These are phyloP conservation scores for Phaffomyces antillensis DNA, from an alignment of 805 yeast genomes.

Conservation along the genomic window DNA sequence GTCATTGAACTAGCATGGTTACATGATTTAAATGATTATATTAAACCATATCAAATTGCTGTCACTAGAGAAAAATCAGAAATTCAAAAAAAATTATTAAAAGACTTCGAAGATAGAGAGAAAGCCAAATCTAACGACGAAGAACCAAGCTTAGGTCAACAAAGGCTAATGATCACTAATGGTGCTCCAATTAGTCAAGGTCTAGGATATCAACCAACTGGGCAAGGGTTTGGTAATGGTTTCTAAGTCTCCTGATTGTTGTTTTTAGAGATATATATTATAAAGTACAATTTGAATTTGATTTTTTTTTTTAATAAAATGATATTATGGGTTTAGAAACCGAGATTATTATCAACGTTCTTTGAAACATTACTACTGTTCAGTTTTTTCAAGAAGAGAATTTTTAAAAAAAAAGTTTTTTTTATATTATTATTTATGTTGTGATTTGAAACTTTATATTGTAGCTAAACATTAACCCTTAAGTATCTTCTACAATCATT, in stretches of 20 bases:
- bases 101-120: slow-evolving; percentile 65
- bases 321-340: neutral
- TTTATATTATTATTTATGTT: neutral
- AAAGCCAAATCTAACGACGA: slow-evolving; percentile 49
- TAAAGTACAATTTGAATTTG: neutral
- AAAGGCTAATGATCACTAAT: slow-evolving; percentile 76
- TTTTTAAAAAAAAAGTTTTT: neutral
- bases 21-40: slow-evolving; percentile 72
- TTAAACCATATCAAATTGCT: slow-evolving; percentile 88
- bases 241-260: slow-evolving; percentile 15
- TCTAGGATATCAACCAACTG: slow-evolving; percentile 63
- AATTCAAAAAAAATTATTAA: slow-evolving; percentile 54
- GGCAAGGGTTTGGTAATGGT: slow-evolving; percentile 61
- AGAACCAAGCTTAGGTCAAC: slow-evolving; percentile 44
- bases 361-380: neutral
- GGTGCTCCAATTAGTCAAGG: slow-evolving; percentile 42
- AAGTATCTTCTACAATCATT: too few relatives aligned
- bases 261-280: too few relatives aligned
- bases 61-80: slow-evolving; percentile 72
- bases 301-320: neutral
- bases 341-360: neutral
- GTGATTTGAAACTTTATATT: neutral
- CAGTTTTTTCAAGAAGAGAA: neutral
- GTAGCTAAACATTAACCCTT: too few relatives aligned
- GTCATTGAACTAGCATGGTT: slow-evolving; percentile 91